A percentile compares a stretch with the other conserved stretches of the same genome.
Evolutionary conservation across 129 eudicot genomes (phyloP).

Genomic region (Kitagawia praeruptora): DNA sequence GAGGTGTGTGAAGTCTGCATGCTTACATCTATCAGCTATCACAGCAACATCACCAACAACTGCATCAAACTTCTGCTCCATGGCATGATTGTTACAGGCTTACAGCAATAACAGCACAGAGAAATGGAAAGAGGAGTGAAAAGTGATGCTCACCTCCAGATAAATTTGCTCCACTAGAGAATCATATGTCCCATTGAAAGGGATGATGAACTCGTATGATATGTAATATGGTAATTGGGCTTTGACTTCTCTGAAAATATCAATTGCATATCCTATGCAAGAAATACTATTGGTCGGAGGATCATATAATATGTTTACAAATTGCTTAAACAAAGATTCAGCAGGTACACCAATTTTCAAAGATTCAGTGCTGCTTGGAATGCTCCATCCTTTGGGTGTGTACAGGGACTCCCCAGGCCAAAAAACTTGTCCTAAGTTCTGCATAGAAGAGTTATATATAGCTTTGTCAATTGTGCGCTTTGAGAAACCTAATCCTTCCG

Average conservation of each 20-base stretch:
- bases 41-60: conserved; percentile 2
- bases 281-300: not conserved
- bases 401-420: conserved; percentile 43
- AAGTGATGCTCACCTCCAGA: not conserved
- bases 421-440: conserved; percentile 12
- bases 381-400: not conserved
- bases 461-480: not conserved
- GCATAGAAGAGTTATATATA: not conserved
- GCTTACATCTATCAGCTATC: not conserved
- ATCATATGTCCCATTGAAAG: conserved; percentile 22
- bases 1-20: conserved; percentile 3
- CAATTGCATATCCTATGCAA: conserved; percentile 5
- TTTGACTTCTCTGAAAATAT: conserved; percentile 1
- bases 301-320: conserved; percentile 19
- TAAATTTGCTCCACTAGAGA: not conserved
- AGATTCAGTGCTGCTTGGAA: not conserved
- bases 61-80: conserved; percentile 4
- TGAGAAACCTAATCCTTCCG: conserved; percentile 24
- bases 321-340: conserved; percentile 23
- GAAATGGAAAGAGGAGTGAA: not conserved
- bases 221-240: not conserved
- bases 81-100: not conserved
- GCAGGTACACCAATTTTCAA: conserved; percentile 38
- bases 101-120: not conserved
- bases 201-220: conserved; percentile 31